Evolutionary conservation across 208 protist species (phyloP).

Genomic region (Leishmania arabica): DNA sequence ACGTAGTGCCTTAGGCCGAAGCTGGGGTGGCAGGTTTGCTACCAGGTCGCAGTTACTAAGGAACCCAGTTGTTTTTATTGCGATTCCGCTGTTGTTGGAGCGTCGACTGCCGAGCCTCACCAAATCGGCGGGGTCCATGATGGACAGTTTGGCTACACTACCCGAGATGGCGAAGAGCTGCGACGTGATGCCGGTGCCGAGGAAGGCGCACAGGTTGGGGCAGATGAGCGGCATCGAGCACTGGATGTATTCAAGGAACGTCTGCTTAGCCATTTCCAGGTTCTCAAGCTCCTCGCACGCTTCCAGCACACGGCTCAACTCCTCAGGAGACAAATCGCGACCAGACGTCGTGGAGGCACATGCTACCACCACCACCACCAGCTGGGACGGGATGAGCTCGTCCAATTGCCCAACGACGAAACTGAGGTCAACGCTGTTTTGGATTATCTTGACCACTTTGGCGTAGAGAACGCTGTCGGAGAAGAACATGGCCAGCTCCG

Average conservation of each 20-base stretch:
- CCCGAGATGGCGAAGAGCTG: constrained; percentile 91
- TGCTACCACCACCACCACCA: constrained; percentile 84
- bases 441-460: constrained; percentile 80
- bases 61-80: constrained; percentile 83
- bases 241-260: constrained; percentile 93
- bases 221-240: constrained; percentile 91
- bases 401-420: constrained; percentile 68
- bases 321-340: constrained; percentile 55
- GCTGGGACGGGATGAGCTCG: constrained; percentile 83
- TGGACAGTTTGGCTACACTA: constrained; percentile 68
- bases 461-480: constrained; percentile 86
- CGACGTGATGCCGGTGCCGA: constrained; percentile 91
- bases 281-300: constrained; percentile 91
- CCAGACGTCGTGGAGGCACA: constrained; percentile 89
- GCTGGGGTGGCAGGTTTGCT: constrained; percentile 74
- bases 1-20: constrained; percentile 86
- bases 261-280: constrained; percentile 91
- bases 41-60: constrained; percentile 88
- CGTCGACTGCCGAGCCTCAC: constrained; percentile 72
- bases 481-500: constrained; percentile 90
- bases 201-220: constrained; percentile 91
- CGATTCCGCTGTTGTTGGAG: constrained; percentile 60
- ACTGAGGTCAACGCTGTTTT: constrained; percentile 84
- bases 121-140: constrained; percentile 76
- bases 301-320: constrained; percentile 68